These are phyloP conservation scores for Vaucheria bursata DNA, from an alignment of 352 stramenopile species.

Conservation along the genomic window DNA sequence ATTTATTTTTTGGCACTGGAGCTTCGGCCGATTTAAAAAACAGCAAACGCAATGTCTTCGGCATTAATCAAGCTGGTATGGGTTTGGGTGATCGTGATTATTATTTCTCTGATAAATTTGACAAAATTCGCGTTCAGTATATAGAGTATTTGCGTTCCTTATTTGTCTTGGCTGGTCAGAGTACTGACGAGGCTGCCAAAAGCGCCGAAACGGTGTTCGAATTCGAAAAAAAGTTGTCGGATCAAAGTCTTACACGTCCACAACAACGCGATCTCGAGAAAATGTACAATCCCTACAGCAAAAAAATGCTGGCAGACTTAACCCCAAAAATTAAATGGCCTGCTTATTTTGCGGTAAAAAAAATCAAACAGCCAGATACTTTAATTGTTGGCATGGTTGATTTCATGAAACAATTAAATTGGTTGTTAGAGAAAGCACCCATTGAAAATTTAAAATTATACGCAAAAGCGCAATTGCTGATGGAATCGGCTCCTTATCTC, in stretches of 20 bases:
- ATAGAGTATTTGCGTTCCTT: not conserved
- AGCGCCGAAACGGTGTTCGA: not conserved
- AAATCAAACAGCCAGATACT: too few relatives aligned
- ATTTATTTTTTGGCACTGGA: not conserved
- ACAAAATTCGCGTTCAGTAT: not conserved
- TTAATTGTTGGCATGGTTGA: not conserved
- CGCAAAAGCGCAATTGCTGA: not conserved
- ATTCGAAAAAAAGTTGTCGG: not conserved
- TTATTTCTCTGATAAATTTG: not conserved
- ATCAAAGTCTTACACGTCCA: not conserved
- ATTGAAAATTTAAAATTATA: constrained; percentile 3
- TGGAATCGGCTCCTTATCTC: not conserved
- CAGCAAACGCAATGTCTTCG: not conserved
- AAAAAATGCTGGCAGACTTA: not conserved
- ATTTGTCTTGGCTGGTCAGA: not conserved
- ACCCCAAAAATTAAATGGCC: too few relatives aligned
- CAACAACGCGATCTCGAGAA: not conserved
- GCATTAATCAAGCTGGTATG: not conserved
- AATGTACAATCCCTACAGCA: constrained; percentile 1
- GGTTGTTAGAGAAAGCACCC: not conserved
- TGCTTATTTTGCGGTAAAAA: too few relatives aligned
- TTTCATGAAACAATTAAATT: not conserved
- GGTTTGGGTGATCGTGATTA: not conserved
- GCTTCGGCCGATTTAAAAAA: not conserved
- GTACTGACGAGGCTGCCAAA: not conserved